Evolutionary conservation across 257 asterid genomes (phyloP).

Genomic region (Asclepias syriaca): DNA sequence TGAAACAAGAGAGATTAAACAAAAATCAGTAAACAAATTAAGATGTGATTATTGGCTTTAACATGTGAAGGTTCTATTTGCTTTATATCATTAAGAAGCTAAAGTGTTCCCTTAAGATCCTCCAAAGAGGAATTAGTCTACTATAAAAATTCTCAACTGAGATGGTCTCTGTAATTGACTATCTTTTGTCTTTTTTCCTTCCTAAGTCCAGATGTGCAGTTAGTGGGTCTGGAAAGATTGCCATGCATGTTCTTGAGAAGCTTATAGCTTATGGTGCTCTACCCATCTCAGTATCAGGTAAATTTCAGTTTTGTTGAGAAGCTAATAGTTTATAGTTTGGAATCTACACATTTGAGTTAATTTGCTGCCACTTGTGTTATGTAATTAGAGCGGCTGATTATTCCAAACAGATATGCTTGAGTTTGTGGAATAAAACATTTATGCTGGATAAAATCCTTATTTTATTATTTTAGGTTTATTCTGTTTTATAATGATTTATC

Average conservation of each 20-base stretch:
- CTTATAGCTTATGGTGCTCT: slow-evolving; percentile 86
- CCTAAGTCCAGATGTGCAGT: slow-evolving; percentile 76
- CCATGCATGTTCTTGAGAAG: slow-evolving; percentile 97
- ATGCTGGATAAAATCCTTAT: not conserved
- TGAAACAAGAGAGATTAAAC: not conserved
- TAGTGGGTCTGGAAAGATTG: slow-evolving; percentile 97
- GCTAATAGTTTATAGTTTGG: not conserved
- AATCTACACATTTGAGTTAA: not conserved
- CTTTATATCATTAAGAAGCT: not conserved
- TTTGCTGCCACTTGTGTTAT: not conserved
- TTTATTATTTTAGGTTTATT: not conserved
- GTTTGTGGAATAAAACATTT: not conserved
- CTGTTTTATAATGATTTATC: not conserved
- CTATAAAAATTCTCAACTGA: not conserved
- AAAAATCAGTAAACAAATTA: not conserved
- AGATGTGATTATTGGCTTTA: not conserved
- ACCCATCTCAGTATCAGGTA: slow-evolving; percentile 94
- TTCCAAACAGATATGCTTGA: not conserved
- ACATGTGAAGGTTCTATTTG: not conserved
- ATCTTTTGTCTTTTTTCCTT: slow-evolving; percentile 13
- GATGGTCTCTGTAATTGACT: slow-evolving; percentile 2
- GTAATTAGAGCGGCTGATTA: not conserved
- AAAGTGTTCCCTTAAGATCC: not conserved
- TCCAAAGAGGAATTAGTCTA: not conserved
- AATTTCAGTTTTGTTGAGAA: slow-evolving; percentile 8